A percentile compares a stretch with the other conserved stretches of the same genome.
These are phyloP conservation scores for Emydomyces testavorans DNA, from an alignment of 2,329 filamentous ascomycete genomes.

Conservation along the genomic window DNA sequence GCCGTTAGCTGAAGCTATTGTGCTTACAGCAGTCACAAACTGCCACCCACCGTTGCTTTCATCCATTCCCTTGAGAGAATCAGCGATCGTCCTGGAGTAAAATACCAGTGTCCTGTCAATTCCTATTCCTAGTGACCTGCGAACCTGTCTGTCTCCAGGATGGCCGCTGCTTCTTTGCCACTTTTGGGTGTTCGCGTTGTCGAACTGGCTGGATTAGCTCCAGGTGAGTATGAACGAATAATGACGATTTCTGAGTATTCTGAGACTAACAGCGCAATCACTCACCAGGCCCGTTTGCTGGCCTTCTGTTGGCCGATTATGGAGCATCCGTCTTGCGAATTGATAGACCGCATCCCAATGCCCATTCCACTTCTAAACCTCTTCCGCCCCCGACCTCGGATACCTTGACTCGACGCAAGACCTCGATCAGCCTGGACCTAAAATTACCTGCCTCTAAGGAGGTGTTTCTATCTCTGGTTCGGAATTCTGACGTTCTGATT, in stretches of 20 bases:
- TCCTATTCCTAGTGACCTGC: background rate
- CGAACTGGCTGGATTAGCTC: slow-evolving; percentile 23
- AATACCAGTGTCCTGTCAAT: background rate
- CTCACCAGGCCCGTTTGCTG: slow-evolving; percentile 65
- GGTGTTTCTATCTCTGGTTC: slow-evolving; percentile 55
- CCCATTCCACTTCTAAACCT: slow-evolving; percentile 27
- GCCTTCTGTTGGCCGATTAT: slow-evolving; percentile 77
- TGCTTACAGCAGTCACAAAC: background rate
- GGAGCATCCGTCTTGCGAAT: slow-evolving; percentile 80
- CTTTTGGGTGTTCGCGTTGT: slow-evolving; percentile 22
- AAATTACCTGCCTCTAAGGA: slow-evolving; percentile 53
- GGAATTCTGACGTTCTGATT: slow-evolving; percentile 64
- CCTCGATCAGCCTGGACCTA: slow-evolving; percentile 67
- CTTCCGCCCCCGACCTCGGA: slow-evolving; percentile 49
- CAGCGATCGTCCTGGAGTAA: too few species aligned
- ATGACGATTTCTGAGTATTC: background rate
- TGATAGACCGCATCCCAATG: slow-evolving; percentile 48
- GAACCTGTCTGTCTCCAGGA: background rate
- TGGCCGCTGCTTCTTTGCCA: slow-evolving; percentile 13
- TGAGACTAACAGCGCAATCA: slow-evolving; percentile 8
- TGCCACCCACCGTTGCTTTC: background rate
- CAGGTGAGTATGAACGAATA: slow-evolving; percentile 15
- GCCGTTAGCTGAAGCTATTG: background rate
- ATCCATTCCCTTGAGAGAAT: background rate
- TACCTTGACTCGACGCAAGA: slow-evolving; percentile 67